Base-by-base conservation (phyloP, 2,329 filamentous ascomycete species). In the Huntiella decipiens region DNA sequence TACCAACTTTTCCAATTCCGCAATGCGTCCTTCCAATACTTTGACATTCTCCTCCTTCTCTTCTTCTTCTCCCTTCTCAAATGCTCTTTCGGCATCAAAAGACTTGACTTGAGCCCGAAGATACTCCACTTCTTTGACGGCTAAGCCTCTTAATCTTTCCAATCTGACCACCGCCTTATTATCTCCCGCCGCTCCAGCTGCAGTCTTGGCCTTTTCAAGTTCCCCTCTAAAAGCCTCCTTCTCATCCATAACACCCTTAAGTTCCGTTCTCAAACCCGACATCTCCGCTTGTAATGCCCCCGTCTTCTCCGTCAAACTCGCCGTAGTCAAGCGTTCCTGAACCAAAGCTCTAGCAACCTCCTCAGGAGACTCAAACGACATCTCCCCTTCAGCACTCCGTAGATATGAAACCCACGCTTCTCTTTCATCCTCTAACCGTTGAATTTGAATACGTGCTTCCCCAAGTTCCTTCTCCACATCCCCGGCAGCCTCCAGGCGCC, bases 121-220 rank as follows among this genome's bases (percentile, higher is more conserved):
- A 58, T 93, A 94, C 53, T 95, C 87, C 0, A 91, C 84, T 58
- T 98, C 92, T 57, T 95, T 95, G 17, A 85, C 70, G 0, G 87
- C 85, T 5, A 98, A 70, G 1, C 72, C 74, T 48, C 84, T 82
- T 58, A 96, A 88, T 49, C 91, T 73, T 55, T 98, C 88, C 0
- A 95, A 65, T 31, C 91, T 74, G 45, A 81, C 66, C 38, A 77
- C 78, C 1, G 73, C 71, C 61, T 86, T 81, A 55, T 84, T 81
- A 12, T 67, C 65, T 15, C 64, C 68, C 1, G 62, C 56, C 4
- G 66, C 62, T 3, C 59, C 65, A 22, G 63, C 63, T 1, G 65
- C 61, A 3, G 64, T 61, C 55, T 78, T 82, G 10, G 80, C 61
- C 52, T 77, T 78, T 53, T 91, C 81, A 0, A 92, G 59, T 51